Evolutionary conservation across 345 rosid genomes (phyloP), one percentile per base, ranked within the genome.

Genomic region (Pseudoturritis turrita): DNA sequence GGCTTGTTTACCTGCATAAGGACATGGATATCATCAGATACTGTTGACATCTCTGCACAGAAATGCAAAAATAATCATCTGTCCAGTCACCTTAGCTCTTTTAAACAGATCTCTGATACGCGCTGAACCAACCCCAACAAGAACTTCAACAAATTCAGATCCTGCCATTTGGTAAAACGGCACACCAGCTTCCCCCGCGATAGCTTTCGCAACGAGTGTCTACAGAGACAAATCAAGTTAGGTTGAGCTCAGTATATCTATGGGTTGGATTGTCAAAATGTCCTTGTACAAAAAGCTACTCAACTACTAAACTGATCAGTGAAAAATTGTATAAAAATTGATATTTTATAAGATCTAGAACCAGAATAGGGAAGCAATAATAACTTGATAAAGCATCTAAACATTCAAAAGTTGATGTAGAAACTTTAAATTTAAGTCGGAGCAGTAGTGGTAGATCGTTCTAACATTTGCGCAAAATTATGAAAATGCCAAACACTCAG

Each of bases 161-260:
- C 98, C 97, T 71, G 98, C 98, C 98, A 92, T 92, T 78, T 90
- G 96, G 74, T 92, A 92, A 86, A 92, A 92, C 5, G 97, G 98
- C 44, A 92, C 98, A 25, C 97, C 98, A 63, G 97, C 98, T 81
- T 92, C 97, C 62, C 98, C 98, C 18, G 98, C 98, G 56, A 92
- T 92, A 59, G 98, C 98, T 84, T 92, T 92, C 36, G 97, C 97
- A 41, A 92, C 97, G 17, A 92, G 83, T 52, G 98, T 92, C 98
- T 92, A 84, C 41, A 65, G 71, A 77, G 74, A 45, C 40, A 65
- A 4, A 64, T 56, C 47, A 70, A 1, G 46, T 57, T 64, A 28
- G 41, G 71, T 47, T 47, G 58, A 40, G 46, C 70, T 62, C 23
- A 19, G 25, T 11, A 57, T 57, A 9, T 2, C 43, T 31, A 59